Evolutionary conservation across 2,329 filamentous ascomycete species (phyloP).

Genomic region (Fusarium subglutinans): DNA sequence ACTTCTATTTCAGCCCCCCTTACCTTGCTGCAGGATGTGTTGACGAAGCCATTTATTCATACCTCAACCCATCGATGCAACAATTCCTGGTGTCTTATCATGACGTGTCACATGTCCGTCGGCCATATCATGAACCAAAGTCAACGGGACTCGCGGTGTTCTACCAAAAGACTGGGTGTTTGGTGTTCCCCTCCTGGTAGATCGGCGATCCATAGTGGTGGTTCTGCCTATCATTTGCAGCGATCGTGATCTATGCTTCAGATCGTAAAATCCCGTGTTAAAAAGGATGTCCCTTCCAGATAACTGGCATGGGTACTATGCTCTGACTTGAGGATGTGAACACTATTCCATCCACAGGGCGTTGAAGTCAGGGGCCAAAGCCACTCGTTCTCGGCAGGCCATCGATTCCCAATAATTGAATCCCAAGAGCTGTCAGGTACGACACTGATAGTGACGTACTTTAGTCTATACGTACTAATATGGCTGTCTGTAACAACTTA

Average conservation of each 20-base stretch:
- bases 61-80: background rate
- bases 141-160: background rate
- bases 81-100: background rate
- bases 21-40: background rate
- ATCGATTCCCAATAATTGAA: background rate
- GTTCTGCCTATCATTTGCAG: background rate
- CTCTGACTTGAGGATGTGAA: background rate
- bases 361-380: background rate
- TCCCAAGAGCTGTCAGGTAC: background rate
- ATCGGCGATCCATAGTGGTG: background rate
- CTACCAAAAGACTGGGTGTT: background rate
- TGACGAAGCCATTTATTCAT: background rate
- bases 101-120: background rate
- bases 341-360: background rate
- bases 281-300: background rate
- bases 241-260: background rate
- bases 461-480: background rate
- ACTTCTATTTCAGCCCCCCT: background rate
- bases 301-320: background rate
- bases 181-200: background rate
- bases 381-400: background rate
- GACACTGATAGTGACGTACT: background rate
- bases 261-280: background rate
- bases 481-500: background rate
- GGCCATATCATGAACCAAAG: background rate